Conservation (phyloP, 768 basidiomycete species). For the Amanita polypyramis region DNA sequence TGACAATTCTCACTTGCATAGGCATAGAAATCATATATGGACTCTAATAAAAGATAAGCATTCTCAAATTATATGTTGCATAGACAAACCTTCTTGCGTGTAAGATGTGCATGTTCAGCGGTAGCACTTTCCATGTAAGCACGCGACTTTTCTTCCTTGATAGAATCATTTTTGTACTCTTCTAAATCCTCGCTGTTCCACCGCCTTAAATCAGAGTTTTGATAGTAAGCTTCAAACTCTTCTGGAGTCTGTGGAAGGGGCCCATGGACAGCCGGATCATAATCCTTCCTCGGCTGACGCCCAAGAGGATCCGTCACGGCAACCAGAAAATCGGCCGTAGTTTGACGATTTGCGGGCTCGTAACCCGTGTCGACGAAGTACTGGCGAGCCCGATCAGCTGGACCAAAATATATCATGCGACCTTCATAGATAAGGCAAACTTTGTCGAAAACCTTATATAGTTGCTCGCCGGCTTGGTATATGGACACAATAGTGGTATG, state of each 20-base stretch:
- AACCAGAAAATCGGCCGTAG: conserved; percentile 56
- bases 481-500: conserved; percentile 65
- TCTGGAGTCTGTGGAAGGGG: conserved; percentile 33
- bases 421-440: conserved; percentile 72
- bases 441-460: conserved; percentile 59
- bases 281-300: conserved; percentile 26
- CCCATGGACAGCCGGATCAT: conserved; percentile 16
- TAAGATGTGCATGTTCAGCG: conserved; percentile 42
- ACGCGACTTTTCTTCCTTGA: conserved; percentile 27
- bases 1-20: conserved; percentile 34
- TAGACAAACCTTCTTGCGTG: conserved; percentile 17
- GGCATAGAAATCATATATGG: conserved; percentile 29
- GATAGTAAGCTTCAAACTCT: conserved; percentile 34
- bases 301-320: conserved; percentile 49
- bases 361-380: conserved; percentile 72
- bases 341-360: conserved; percentile 47
- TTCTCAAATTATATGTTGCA: not conserved
- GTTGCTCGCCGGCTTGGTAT: conserved; percentile 72
- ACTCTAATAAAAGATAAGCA: conserved; percentile 13
- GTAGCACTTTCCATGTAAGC: conserved; percentile 35
- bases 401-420: conserved; percentile 69
- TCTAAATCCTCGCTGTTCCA: conserved; percentile 30
- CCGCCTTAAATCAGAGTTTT: conserved; percentile 15
- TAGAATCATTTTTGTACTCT: conserved; percentile 32
- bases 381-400: conserved; percentile 47